Percentiles rank a stretch among this genome's conserved stretches.
These are phyloP conservation scores for Domatiomyces catenatus DNA, from an alignment of 2,329 filamentous ascomycete species.

Conservation along the genomic window DNA sequence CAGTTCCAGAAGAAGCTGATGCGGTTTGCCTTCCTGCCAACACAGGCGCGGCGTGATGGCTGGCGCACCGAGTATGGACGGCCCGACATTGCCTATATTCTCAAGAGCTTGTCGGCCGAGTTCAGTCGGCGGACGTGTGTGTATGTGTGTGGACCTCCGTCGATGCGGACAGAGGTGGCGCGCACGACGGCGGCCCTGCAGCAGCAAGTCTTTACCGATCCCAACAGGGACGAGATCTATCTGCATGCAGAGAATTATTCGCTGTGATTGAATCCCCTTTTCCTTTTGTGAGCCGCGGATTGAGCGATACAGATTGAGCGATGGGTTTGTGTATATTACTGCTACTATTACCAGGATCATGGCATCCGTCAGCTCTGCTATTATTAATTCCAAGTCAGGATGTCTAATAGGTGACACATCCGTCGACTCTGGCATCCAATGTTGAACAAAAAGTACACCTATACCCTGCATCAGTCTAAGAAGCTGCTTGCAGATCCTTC, in stretches of 20 bases:
- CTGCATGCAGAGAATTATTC: conserved; percentile 93
- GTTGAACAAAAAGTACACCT: too few species aligned
- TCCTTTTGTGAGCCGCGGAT: too few species aligned
- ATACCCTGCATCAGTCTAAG: too few species aligned
- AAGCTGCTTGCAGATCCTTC: too few species aligned
- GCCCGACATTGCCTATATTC: conserved; percentile 73
- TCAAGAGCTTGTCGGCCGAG: conserved; percentile 66
- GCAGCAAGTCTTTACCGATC: conserved; percentile 64
- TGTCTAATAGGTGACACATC: too few species aligned
- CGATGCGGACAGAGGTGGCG: conserved; percentile 79
- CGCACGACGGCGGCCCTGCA: conserved; percentile 71
- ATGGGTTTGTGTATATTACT: too few species aligned
- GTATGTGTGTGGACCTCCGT: conserved; percentile 79
- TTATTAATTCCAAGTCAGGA: too few species aligned
- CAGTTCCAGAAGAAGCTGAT: conserved; percentile 80
- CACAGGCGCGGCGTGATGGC: conserved; percentile 39
- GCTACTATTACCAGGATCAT: too few species aligned
- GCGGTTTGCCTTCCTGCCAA: conserved; percentile 67
- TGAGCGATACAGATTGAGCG: too few species aligned
- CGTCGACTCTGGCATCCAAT: too few species aligned
- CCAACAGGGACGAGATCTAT: conserved; percentile 74
- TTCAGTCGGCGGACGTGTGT: conserved; percentile 73
- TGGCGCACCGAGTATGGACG: conserved; percentile 90
- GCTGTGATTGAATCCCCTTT: conserved; percentile 45
- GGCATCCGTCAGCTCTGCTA: too few species aligned